Evolutionary conservation across 108 stramenopile species (phyloP), one percentile per base, ranked within the genome.

Genomic region (Stephanodiscus minutulus): DNA sequence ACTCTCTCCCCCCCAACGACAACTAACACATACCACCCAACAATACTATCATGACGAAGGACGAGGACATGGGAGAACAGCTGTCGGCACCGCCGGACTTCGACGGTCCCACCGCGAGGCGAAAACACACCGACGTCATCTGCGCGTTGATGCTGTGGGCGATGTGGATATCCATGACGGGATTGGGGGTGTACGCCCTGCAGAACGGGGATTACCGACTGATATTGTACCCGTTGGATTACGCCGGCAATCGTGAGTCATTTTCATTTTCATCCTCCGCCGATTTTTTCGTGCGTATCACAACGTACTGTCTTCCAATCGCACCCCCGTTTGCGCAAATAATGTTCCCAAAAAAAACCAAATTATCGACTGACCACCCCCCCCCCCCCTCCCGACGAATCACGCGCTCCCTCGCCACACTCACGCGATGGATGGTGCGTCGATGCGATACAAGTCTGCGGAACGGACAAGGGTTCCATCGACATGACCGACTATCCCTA

Each of bases 381-480:
- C n/a, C n/a, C n/a, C n/a, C n/a, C n/a, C n/a, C n/a, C n/a, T n/a
- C n/a, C n/a, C n/a, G n/a, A n/a, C n/a, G n/a, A n/a, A n/a, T n/a
- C n/a, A n/a, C n/a, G n/a, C n/a, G n/a, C n/a, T n/a, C n/a, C n/a
- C n/a, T n/a, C n/a, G 47, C 47, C 15, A 48, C 47, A 18, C 47
- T n/a, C n/a, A n/a, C n/a, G n/a, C n/a, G n/a, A n/a, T n/a, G n/a
- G n/a, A n/a, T n/a, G n/a, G n/a, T n/a, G n/a, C n/a, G n/a, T n/a
- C 50, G 86, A 89, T 66, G 82, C 74, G 31, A 87, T 85, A 7
- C 91, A 91, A 57, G 52, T 91, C n/a, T 93, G 92, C 67, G 92
- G 92, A 25, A 85, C 85, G 3, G 71, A 86, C 48, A 75, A 73
- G 56, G 76, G 79, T 17, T 67, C 59, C 10, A 64, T 57, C 18